A percentile compares a stretch with the other conserved stretches of the same genome.
Conservation (phyloP, 148 eudicot species). For the Chenopodium quinoa region DNA sequence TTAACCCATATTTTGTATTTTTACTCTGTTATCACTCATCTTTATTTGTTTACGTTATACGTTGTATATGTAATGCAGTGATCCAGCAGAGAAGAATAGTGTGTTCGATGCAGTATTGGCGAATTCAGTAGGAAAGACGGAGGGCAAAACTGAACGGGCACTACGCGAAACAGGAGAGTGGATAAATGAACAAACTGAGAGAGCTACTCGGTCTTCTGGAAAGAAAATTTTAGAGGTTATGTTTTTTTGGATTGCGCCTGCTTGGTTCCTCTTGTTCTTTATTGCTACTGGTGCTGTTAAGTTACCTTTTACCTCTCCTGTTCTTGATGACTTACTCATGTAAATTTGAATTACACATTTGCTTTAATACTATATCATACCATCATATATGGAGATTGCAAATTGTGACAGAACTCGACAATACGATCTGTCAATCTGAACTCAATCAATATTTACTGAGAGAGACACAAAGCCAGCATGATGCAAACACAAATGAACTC, state of each 20-base stretch:
- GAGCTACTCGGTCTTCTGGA: slow-evolving; percentile 45
- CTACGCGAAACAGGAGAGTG: slow-evolving; percentile 82
- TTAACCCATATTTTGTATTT: not conserved
- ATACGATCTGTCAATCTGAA: not conserved
- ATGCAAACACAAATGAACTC: not conserved
- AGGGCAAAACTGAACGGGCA: slow-evolving; percentile 57
- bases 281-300: slow-evolving; percentile 57
- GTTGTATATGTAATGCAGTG: slow-evolving; percentile 24
- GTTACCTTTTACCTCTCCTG: slow-evolving; percentile 49
- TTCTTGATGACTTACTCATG: slow-evolving; percentile 60
- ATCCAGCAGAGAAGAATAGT: slow-evolving; percentile 35
- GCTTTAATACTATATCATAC: not conserved
- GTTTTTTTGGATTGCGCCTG: slow-evolving; percentile 55
- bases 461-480: not conserved
- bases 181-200: slow-evolving; percentile 50
- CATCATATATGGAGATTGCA: not conserved
- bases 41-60: not conserved
- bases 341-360: slow-evolving; percentile 17
- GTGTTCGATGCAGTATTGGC: slow-evolving; percentile 49
- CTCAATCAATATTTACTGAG: not conserved
- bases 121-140: slow-evolving; percentile 51
- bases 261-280: slow-evolving; percentile 57
- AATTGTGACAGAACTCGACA: not conserved
- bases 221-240: slow-evolving; percentile 46
- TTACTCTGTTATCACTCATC: not conserved